Evolutionary conservation across 108 stramenopile genomes (phyloP), one percentile per base, ranked within the genome.

Genomic region (Pinguiococcus pyrenoidosus): DNA sequence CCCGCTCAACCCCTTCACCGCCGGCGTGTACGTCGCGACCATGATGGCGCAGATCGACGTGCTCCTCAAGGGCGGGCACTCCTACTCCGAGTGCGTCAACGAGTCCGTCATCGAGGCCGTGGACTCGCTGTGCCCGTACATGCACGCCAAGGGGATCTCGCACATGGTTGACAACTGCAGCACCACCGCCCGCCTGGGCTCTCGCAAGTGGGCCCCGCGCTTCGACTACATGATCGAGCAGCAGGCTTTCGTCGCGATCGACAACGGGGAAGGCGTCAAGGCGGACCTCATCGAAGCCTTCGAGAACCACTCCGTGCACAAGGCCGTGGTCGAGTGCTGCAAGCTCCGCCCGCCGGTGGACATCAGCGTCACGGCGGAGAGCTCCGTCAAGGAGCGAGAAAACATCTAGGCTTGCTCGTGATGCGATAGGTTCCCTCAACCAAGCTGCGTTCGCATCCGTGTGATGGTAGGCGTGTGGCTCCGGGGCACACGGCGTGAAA

Each of bases 121-220:
- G 24, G 92, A 95, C 68, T 91, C 89, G 29, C 68, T 95, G 36
- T 87, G 87, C 69, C 92, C 92, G 14, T 95, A 95, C 84, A 95
- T 91, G 92, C 92, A 95, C 82, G 89, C 89, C 83, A 71, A 83
- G 56, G 89, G 92, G 12, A 85, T 95, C 64, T 86, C 92, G 44
- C 90, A 90, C 79, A 95, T 95, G 92, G 92, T 95, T 43, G 92
- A 95, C 69, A 95, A 95, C 81, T 95, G 92, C 81, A 90, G 87
- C 36, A 89, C 87, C 78, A 95, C 92, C 37, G 92, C 92, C 56
- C 87, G 91, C 78, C 85, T 88, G 34, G 92, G 92, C 50, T 87
- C 84, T 6, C 66, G 92, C 46, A 95, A 95, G 72, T 95, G 92
- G 92, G 92, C 89, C 17, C 92, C 92, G 37, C 80, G 89, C 46